A percentile compares a stretch with the other conserved stretches of the same genome.
phyloP scores from a whole-genome alignment of 345 rosid genomes.

The Raphanus sativus region DNA sequence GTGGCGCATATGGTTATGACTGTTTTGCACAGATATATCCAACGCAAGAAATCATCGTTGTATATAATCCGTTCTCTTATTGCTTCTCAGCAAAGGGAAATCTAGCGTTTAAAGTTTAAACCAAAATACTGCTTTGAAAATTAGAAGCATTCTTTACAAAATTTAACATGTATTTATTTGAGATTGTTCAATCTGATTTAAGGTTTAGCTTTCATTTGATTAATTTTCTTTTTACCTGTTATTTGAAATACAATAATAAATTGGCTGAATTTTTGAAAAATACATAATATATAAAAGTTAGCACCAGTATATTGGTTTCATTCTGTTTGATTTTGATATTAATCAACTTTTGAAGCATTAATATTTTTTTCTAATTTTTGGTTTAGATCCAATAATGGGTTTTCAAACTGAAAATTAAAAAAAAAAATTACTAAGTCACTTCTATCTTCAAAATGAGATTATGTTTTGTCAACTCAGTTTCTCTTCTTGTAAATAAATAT shows the following conservation, averaged over 20 bases:
- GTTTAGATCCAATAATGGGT: background rate
- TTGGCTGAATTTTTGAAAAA: no score
- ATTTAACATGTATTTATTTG: background rate
- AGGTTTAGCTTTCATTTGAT: background rate
- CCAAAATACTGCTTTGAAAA: background rate
- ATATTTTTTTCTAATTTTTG: background rate
- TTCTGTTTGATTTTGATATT: no score
- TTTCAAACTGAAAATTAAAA: background rate
- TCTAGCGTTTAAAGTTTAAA: background rate
- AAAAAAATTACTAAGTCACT: background rate
- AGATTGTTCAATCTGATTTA: background rate
- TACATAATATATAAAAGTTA: no score
- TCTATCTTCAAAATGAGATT: background rate
- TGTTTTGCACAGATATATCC: background rate
- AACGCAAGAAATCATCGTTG: background rate
- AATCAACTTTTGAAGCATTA: background rate
- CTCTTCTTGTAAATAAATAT: background rate
- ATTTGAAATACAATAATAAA: background rate
- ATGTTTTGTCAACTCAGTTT: background rate
- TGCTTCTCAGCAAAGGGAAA: background rate
- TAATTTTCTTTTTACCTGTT: background rate
- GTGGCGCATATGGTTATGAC: slow-evolving; percentile 9
- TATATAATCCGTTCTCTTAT: background rate
- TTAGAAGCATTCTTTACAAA: background rate
- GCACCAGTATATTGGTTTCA: no score